A percentile compares a stretch with the other conserved stretches of the same genome.
phyloP scores from a whole-genome alignment of 768 basidiomycete species.

The Steccherinum ochraceum region DNA sequence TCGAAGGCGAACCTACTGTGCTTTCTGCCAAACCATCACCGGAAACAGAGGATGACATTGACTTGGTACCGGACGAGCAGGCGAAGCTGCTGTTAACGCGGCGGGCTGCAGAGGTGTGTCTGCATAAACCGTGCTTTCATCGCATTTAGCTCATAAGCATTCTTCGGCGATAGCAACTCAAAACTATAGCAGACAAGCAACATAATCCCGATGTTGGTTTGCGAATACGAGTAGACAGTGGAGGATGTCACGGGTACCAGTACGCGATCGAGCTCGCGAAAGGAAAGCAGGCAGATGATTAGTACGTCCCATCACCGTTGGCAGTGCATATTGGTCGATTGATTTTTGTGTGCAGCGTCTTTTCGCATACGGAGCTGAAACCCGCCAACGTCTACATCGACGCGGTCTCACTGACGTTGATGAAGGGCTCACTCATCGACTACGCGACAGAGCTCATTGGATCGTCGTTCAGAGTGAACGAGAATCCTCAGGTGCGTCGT shows the following conservation, averaged over 20 bases:
- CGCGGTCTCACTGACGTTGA: slow-evolving; percentile 72
- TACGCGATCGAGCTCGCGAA: slow-evolving; percentile 85
- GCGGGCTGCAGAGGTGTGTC: slow-evolving; percentile 68
- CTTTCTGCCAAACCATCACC: slow-evolving; percentile 41
- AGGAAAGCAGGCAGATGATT: slow-evolving; percentile 64
- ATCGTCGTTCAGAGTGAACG: slow-evolving; percentile 73
- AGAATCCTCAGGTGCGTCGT: slow-evolving; percentile 64
- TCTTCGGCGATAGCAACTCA: slow-evolving; percentile 56
- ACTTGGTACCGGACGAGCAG: slow-evolving; percentile 46
- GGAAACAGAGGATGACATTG: slow-evolving; percentile 47
- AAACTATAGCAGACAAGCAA: slow-evolving; percentile 58
- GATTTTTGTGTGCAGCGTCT: slow-evolving; percentile 39
- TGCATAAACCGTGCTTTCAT: not conserved
- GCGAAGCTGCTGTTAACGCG: slow-evolving; percentile 59
- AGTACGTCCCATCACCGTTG: slow-evolving; percentile 45
- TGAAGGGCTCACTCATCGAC: slow-evolving; percentile 88
- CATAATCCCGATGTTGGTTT: slow-evolving; percentile 61
- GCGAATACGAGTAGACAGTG: slow-evolving; percentile 82
- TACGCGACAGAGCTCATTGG: slow-evolving; percentile 95
- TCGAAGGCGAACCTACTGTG: slow-evolving; percentile 36
- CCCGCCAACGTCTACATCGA: slow-evolving; percentile 82
- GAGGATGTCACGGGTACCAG: slow-evolving; percentile 97
- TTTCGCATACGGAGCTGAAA: slow-evolving; percentile 62
- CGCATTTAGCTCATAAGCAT: not conserved
- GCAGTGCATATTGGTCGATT: no score